Percentiles rank a stretch among this genome's conserved stretches.
These are phyloP conservation scores for Ganoderma meredithae DNA, from an alignment of 1,284 basidiomycete genomes.

Conservation along the genomic window DNA sequence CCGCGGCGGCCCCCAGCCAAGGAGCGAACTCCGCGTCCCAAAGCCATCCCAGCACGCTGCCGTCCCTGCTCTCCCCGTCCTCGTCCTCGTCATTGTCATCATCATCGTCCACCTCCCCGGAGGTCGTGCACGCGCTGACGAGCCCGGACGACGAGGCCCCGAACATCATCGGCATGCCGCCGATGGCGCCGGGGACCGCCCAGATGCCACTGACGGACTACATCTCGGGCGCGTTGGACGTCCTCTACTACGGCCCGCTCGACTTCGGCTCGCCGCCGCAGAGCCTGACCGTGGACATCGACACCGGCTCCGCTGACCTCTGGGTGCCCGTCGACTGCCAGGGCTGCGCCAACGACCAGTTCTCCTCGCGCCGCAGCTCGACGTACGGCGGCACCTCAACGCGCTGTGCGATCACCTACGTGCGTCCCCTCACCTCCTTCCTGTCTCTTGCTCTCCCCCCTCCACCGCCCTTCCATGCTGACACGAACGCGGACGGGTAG, in stretches of 20 bases:
- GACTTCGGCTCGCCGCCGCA: conserved; percentile 57
- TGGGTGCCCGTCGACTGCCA: conserved; percentile 57
- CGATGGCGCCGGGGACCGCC: conserved; percentile 18
- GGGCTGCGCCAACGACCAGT: conserved; percentile 48
- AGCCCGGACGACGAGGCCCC: conserved; percentile 14
- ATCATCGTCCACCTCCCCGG: background rate
- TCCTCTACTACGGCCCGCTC: conserved; percentile 60
- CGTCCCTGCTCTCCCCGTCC: background rate
- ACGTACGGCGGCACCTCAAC: conserved; percentile 46
- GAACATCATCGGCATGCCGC: conserved; percentile 30
- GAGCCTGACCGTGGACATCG: conserved; percentile 55
- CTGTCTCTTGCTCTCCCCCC: background rate
- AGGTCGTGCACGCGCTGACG: conserved; percentile 14
- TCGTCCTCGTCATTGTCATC: background rate
- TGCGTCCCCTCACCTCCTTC: conserved; percentile 43
- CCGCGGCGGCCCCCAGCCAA: conserved; percentile 18
- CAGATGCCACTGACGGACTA: conserved; percentile 50
- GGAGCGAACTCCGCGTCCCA: background rate
- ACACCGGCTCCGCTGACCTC: conserved; percentile 68
- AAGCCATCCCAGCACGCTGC: background rate
- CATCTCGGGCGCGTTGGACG: conserved; percentile 47
- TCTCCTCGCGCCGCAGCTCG: conserved; percentile 46
- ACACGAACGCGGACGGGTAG: conserved; percentile 37
- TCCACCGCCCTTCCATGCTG: background rate
- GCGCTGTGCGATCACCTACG: conserved; percentile 63